A percentile compares a stretch with the other conserved stretches of the same genome.
Evolutionary conservation across 192 early-diverging fungal species (phyloP).

Genomic region (Coemansia brasiliensis): DNA sequence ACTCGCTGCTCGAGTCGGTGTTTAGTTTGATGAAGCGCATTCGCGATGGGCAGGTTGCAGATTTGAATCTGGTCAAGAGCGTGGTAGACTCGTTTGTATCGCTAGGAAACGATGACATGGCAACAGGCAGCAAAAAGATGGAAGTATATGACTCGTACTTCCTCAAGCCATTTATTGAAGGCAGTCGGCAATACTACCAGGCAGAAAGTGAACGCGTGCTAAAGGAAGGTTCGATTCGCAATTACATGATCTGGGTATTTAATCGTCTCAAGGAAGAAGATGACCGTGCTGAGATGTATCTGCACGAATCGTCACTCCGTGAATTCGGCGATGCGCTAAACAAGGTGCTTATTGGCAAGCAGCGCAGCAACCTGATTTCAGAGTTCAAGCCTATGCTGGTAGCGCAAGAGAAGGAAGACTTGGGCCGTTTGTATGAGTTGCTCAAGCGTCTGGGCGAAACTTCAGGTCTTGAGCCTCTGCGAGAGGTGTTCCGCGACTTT

Average conservation of each 20-base stretch:
- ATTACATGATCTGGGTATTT: conserved; percentile 93
- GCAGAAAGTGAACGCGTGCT: conserved; percentile 88
- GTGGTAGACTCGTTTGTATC: conserved; percentile 92
- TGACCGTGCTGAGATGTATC: conserved; percentile 80
- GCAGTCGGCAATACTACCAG: conserved; percentile 85
- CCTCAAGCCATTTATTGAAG: conserved; percentile 77
- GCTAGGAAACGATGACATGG: conserved; percentile 67
- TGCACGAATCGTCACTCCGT: conserved; percentile 79
- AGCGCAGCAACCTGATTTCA: conserved; percentile 78
- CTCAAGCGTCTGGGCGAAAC: conserved; percentile 68
- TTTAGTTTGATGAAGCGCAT: conserved; percentile 72
- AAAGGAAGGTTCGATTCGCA: conserved; percentile 83
- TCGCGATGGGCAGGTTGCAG: conserved; percentile 85
- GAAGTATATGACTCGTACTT: conserved; percentile 89
- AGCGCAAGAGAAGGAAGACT: conserved; percentile 83
- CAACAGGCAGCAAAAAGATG: conserved; percentile 74
- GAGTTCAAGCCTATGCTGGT: conserved; percentile 91
- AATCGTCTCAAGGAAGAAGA: conserved; percentile 81
- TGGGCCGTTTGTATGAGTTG: conserved; percentile 84
- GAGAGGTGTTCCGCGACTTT: conserved; percentile 72
- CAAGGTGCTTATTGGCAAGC: conserved; percentile 81
- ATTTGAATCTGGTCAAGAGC: conserved; percentile 79
- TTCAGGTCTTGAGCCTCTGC: conserved; percentile 79
- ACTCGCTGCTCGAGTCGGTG: conserved; percentile 49
- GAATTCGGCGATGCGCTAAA: conserved; percentile 82